Conservation (phyloP, 129 eudicot genomes). For the Glebionis coronaria region DNA sequence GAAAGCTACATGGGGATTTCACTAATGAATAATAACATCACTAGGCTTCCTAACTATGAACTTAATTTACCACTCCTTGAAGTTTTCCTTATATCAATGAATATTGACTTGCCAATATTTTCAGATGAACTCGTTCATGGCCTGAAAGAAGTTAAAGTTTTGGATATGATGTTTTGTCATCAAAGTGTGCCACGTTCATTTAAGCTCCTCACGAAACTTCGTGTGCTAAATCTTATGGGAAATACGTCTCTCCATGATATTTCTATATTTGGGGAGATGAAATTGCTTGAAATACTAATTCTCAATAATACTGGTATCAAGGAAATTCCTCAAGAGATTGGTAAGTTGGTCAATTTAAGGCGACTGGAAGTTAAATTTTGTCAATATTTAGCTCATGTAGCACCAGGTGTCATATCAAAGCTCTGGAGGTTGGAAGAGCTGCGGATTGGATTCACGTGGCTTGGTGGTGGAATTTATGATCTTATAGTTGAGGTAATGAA, state of each 20-base stretch:
- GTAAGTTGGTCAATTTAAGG: not conserved
- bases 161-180: not conserved
- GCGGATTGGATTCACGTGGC: not conserved
- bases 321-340: slow-evolving; percentile 17
- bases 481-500: not conserved
- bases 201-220: slow-evolving; percentile 5
- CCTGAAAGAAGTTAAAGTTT: slow-evolving; percentile 11
- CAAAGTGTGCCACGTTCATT: not conserved
- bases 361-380: not conserved
- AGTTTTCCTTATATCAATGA: not conserved
- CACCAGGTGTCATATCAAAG: not conserved
- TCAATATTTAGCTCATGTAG: not conserved
- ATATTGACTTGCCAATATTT: not conserved
- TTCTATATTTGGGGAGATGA: slow-evolving; percentile 11
- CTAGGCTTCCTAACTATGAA: not conserved
- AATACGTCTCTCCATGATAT: not conserved
- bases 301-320: not conserved
- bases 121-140: not conserved
- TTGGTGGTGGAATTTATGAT: not conserved
- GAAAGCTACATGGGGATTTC: slow-evolving; percentile 12
- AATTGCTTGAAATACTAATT: slow-evolving; percentile 5
- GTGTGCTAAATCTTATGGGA: not conserved
- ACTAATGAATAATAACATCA: not conserved
- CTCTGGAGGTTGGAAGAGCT: not conserved
- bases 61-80: not conserved